phyloP scores from a whole-genome alignment of 2,329 filamentous ascomycete species.

The Sodiomyces alkalinus region DNA sequence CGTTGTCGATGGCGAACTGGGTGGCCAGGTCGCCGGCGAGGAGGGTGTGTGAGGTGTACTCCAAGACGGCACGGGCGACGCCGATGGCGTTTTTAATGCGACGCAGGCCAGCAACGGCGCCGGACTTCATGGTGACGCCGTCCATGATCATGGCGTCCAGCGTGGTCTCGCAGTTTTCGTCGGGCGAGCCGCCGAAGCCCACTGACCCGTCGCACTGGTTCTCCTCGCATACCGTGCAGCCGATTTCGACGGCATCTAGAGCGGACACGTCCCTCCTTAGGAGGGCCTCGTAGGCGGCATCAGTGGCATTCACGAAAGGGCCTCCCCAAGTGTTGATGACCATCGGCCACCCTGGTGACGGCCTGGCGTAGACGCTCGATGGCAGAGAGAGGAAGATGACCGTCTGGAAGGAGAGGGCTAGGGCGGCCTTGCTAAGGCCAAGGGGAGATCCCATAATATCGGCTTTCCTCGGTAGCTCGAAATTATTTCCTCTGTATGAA shows the following conservation, averaged over 20 bases:
- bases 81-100: conserved; percentile 31
- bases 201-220: conserved; percentile 39
- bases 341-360: conserved; percentile 27
- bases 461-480: too few relatives aligned
- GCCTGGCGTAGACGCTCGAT: conserved; percentile 6
- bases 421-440: too few relatives aligned
- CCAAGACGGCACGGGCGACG: conserved; percentile 34
- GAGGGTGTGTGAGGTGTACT: conserved; percentile 34
- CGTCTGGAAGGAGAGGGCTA: too few relatives aligned
- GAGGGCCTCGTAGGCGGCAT: conserved; percentile 30
- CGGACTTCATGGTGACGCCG: conserved; percentile 34
- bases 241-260: conserved; percentile 35
- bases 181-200: conserved; percentile 38
- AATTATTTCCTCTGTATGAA: too few relatives aligned
- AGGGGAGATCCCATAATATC: too few relatives aligned
- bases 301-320: conserved; percentile 33
- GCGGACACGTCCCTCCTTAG: conserved; percentile 17
- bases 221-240: conserved; percentile 34
- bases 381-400: conserved; percentile 7
- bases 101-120: conserved; percentile 35
- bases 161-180: conserved; percentile 40
- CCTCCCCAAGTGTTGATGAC: conserved; percentile 41
- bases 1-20: conserved; percentile 33
- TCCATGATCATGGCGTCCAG: conserved; percentile 46
- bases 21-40: conserved; percentile 38